phyloP scores from a whole-genome alignment of 495 filamentous ascomycete species.

The Annulohypoxylon maeteangense region DNA sequence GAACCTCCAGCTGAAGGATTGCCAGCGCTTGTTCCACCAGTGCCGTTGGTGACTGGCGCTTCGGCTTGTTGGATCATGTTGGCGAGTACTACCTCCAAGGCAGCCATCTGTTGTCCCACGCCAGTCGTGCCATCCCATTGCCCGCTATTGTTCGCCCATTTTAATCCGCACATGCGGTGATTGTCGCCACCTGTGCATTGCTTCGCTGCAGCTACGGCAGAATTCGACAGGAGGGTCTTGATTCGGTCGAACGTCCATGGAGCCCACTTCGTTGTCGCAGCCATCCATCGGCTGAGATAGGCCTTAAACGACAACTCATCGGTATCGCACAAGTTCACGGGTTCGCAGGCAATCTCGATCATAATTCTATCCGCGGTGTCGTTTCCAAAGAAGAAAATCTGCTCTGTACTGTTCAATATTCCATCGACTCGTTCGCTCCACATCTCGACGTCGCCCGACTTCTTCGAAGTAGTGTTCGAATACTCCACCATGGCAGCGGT shows the following conservation, averaged over 20 bases:
- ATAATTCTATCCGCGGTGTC: constrained; percentile 58
- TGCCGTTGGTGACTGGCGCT: constrained; percentile 69
- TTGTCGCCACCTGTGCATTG: constrained; percentile 70
- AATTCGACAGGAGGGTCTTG: constrained; percentile 69
- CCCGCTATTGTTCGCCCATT: constrained; percentile 67
- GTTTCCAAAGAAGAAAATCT: constrained; percentile 65
- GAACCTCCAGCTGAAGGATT: constrained; percentile 71
- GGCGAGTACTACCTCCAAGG: constrained; percentile 72
- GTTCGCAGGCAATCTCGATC: constrained; percentile 80
- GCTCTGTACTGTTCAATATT: constrained; percentile 62
- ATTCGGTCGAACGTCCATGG: constrained; percentile 70
- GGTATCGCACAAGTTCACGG: constrained; percentile 66
- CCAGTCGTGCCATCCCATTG: constrained; percentile 67
- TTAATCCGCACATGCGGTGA: constrained; percentile 73
- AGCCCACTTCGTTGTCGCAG: constrained; percentile 74
- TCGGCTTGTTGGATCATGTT: constrained; percentile 60
- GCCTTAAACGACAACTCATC: constrained; percentile 81
- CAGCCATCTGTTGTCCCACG: constrained; percentile 77
- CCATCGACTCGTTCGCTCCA: constrained; percentile 66
- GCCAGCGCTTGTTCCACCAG: constrained; percentile 80
- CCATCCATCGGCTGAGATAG: constrained; percentile 79
- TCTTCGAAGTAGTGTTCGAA: constrained; percentile 40
- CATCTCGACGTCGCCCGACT: constrained; percentile 60
- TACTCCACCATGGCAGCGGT: constrained; percentile 68
- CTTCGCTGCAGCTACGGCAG: constrained; percentile 71